Conservation (phyloP, 2,329 filamentous ascomycete genomes). For the Microdochium paspali region DNA sequence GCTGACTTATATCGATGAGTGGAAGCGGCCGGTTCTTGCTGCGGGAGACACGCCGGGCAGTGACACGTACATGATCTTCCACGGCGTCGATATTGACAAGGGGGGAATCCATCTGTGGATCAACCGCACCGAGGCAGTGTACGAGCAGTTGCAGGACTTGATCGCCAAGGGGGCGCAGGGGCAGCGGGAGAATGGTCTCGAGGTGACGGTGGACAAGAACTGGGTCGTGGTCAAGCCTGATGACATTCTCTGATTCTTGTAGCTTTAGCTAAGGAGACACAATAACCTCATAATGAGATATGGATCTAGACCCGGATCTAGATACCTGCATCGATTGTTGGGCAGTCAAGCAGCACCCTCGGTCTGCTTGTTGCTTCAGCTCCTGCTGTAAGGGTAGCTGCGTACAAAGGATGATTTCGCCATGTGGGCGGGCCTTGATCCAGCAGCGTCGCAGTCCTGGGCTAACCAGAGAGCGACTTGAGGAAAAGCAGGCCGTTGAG, state of each 20-base stretch:
- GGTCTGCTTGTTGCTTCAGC: too few relatives aligned
- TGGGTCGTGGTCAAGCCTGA: constrained; percentile 31
- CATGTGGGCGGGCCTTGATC: too few relatives aligned
- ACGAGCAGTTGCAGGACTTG: constrained; percentile 25
- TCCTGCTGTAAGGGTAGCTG: too few relatives aligned
- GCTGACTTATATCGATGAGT: constrained; percentile 29
- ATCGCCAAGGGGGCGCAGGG: constrained; percentile 21
- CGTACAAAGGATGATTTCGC: too few relatives aligned
- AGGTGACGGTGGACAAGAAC: constrained; percentile 32
- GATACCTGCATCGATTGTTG: too few relatives aligned
- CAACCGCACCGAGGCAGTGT: constrained; percentile 24
- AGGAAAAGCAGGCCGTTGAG: too few relatives aligned
- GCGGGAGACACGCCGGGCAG: constrained; percentile 32
- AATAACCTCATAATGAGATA: too few relatives aligned
- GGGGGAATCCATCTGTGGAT: constrained; percentile 32
- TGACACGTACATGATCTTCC: constrained; percentile 33
- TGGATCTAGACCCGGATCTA: too few relatives aligned
- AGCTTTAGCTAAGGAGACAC: too few relatives aligned
- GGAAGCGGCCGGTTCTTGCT: constrained; percentile 30
- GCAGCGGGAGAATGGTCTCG: constrained; percentile 23
- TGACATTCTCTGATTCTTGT: constrained; percentile 20
- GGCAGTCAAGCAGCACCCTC: too few relatives aligned
- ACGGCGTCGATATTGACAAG: constrained; percentile 29
- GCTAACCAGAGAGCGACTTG: too few relatives aligned
- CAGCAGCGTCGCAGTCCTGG: too few relatives aligned